A percentile compares a stretch with the other conserved stretches of the same genome.
Evolutionary conservation across 805 yeast species (phyloP).

Genomic region (Komagataella mondaviorum): DNA sequence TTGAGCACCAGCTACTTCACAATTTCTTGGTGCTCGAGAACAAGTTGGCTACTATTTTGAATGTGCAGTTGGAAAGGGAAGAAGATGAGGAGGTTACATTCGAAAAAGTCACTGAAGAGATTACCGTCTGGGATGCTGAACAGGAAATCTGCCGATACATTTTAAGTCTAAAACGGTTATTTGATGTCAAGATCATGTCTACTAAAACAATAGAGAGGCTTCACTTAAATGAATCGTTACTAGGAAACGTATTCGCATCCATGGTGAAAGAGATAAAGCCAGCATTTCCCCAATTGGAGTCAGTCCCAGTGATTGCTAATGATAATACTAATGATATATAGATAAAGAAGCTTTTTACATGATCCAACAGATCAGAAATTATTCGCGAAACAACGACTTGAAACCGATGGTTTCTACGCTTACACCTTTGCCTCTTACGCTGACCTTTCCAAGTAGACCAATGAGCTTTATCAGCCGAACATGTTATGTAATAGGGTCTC

Average conservation of each 20-base stretch:
- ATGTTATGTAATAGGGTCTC: constrained; percentile 5
- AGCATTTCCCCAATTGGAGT: not conserved
- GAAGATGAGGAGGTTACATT: constrained; percentile 30
- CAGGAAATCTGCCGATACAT: constrained; percentile 10
- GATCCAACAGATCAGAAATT: not conserved
- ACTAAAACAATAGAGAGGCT: constrained; percentile 8
- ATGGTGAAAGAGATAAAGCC: constrained; percentile 2
- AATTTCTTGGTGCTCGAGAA: constrained; percentile 29
- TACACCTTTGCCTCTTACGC: not conserved
- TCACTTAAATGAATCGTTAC: constrained; percentile 9
- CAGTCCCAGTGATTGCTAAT: not conserved
- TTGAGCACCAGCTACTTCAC: constrained; percentile 4
- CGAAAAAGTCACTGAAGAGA: constrained; percentile 3
- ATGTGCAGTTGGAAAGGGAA: constrained; percentile 30
- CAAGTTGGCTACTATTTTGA: constrained; percentile 21
- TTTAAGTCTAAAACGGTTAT: constrained; percentile 11
- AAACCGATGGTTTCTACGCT: not conserved
- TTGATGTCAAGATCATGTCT: constrained; percentile 7
- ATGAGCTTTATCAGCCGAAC: not conserved
- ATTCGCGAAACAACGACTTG: not conserved
- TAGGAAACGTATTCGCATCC: constrained; percentile 23
- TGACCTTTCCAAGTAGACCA: not conserved
- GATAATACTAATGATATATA: not conserved
- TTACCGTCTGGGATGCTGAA: constrained; percentile 5
- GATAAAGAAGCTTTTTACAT: not conserved